A percentile compares a stretch with the other conserved stretches of the same genome.
phyloP scores from a whole-genome alignment of 2,329 filamentous ascomycete species.

The Didymella exigua region DNA sequence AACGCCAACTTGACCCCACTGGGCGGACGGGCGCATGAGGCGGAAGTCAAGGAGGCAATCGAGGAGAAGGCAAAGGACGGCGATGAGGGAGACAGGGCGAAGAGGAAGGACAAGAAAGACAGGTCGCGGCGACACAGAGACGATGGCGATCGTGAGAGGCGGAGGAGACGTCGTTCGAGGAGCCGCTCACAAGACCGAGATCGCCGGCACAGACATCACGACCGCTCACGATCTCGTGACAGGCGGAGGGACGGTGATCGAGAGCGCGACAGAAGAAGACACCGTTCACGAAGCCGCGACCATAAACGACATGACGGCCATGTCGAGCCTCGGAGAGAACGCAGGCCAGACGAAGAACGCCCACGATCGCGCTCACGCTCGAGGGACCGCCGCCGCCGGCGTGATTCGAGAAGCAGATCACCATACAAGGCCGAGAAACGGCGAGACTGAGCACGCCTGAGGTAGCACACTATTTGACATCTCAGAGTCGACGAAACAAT shows the following conservation, averaged over 20 bases:
- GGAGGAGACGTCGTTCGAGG: conserved; percentile 33
- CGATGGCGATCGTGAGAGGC: conserved; percentile 31
- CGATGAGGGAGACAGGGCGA: conserved; percentile 28
- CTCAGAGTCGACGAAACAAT: too few species aligned
- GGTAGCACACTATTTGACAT: too few species aligned
- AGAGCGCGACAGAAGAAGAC: conserved; percentile 38
- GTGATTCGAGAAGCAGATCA: conserved; percentile 28
- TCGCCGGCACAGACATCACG: conserved; percentile 34
- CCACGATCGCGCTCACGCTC: conserved; percentile 18
- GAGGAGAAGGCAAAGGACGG: conserved; percentile 54
- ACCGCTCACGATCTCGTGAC: conserved; percentile 41
- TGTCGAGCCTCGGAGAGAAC: conserved; percentile 29
- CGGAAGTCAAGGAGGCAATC: conserved; percentile 61
- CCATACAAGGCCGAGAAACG: conserved; percentile 22
- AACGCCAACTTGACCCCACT: conserved; percentile 71
- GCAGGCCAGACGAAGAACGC: conserved; percentile 31
- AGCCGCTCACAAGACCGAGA: conserved; percentile 39
- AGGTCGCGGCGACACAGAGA: conserved; percentile 32
- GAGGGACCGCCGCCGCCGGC: conserved; percentile 22
- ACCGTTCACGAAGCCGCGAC: conserved; percentile 39
- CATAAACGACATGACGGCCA: conserved; percentile 33
- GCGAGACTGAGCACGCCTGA: too few species aligned
- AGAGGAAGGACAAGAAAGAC: conserved; percentile 31
- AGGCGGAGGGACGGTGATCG: conserved; percentile 31
- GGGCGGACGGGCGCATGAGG: conserved; percentile 57